Conservation (phyloP, 2,329 filamentous ascomycete species). For the Clonostachys byssicola region DNA sequence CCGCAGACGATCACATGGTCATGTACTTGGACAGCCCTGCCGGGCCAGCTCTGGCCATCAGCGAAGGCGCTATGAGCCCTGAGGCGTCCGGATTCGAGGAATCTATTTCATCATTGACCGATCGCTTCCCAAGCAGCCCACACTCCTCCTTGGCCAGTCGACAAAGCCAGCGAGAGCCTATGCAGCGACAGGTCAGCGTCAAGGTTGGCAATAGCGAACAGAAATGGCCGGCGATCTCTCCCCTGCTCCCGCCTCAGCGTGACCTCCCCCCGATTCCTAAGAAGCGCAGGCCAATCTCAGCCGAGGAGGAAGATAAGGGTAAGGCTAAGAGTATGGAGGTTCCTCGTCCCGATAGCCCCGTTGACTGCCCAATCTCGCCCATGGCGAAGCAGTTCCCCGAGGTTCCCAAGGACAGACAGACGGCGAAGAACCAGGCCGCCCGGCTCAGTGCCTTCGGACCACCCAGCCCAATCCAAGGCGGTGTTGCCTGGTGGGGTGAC, state of each 20-base stretch:
- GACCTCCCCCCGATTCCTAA: neutral
- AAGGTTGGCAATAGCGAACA: neutral
- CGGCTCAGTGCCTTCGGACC: conserved; percentile 35
- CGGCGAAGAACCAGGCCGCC: conserved; percentile 31
- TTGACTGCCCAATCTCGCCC: conserved; percentile 19
- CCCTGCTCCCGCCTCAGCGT: neutral
- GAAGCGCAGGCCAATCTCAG: neutral
- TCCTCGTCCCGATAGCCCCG: conserved; percentile 32
- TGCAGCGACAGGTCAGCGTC: neutral
- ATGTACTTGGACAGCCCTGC: conserved; percentile 22
- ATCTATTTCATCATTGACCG: too few species aligned
- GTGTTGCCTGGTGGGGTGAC: conserved; percentile 33
- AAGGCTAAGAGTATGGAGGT: too few species aligned
- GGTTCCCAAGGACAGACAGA: conserved; percentile 10
- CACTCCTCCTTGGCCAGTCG: neutral
- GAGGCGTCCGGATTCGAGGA: neutral
- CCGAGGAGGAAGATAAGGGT: conserved; percentile 6
- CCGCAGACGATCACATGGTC: conserved; percentile 16
- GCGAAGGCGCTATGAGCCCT: neutral
- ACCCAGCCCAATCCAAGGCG: conserved; percentile 10
- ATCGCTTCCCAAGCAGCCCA: neutral
- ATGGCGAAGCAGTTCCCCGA: conserved; percentile 15
- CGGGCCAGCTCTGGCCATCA: conserved; percentile 1
- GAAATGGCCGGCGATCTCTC: neutral
- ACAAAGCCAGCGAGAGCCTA: neutral